A percentile compares a stretch with the other conserved stretches of the same genome.
These are phyloP conservation scores for Hsuehochloa calcarea DNA, from an alignment of 176 grass and related monocot species.

Conservation along the genomic window DNA sequence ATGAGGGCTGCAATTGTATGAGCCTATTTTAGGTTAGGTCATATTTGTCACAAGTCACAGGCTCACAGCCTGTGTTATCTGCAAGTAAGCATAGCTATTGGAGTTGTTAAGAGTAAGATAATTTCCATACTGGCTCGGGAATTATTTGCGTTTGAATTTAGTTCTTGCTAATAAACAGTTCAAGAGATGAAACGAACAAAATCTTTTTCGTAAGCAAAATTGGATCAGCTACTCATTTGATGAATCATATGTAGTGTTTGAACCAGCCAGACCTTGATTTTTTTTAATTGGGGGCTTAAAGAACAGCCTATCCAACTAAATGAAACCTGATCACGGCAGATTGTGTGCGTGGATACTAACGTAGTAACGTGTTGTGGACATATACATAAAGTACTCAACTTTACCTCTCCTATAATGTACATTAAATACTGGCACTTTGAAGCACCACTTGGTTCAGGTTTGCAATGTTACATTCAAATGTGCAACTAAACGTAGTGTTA, in stretches of 20 bases:
- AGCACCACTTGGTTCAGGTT: not conserved
- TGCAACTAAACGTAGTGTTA: not conserved
- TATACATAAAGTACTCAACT: not conserved
- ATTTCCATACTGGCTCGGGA: accelerated
- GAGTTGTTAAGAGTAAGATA: not conserved
- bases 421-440: not conserved
- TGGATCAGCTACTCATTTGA: not conserved
- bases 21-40: not conserved
- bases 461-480: not conserved
- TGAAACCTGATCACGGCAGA: not conserved
- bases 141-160: not conserved
- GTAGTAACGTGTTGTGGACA: not conserved
- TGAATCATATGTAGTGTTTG: not conserved
- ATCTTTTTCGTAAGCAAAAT: not conserved
- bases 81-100: not conserved
- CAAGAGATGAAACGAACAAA: not conserved
- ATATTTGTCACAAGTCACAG: not conserved
- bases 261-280: not conserved
- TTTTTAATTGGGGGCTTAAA: not conserved
- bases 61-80: not conserved
- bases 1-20: not conserved
- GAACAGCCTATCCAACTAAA: not conserved
- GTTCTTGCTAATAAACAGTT: not conserved
- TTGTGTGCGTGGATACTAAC: not conserved
- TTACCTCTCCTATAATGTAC: not conserved